Base-by-base conservation (phyloP, 768 basidiomycete genomes). In the Amyloporia xantha region DNA sequence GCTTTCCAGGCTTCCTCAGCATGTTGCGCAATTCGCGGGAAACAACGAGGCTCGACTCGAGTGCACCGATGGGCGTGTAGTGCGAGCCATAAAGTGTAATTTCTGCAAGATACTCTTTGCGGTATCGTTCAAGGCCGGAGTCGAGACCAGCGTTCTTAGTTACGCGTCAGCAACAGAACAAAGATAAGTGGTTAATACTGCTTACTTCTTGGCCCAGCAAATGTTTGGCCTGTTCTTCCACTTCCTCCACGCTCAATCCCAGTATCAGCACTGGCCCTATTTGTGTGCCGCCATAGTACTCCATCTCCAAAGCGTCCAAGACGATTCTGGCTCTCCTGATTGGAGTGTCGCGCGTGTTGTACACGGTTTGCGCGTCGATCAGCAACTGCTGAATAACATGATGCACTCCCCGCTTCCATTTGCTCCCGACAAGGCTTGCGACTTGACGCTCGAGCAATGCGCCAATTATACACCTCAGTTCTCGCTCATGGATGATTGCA, bases 71-170 rank as follows among this genome's bases (percentile, higher is more conserved):
- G 88, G 0, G 79, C 74, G 57, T 87, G 82, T 17, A 93, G 66
- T 0, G 83, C 80, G 39, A 79, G 66, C 81, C 84, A 86, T 21
- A 93, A 70, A 57, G n/a, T 86, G 78, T 0, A 74, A 69, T 1
- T 73, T 65, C n/a, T 1, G 78, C 72, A 24, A 68, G 72, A 56
- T 83, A 80, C 58, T 86, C 79, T 5, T 56, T 59, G 47, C 64
- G 49, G 47, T 67, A 66, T 2, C 43, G 49, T 0, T 51, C 51
- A 1, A 74, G 60, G 1, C 45, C 41, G 0, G 36, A 38, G 48
- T 74, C 72, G 2, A 57, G 46, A 3, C 60, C 66, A 5, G 52
- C 30, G 11, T 56, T 54, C 73, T 73, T 48, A 19, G 25, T 26
- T 28, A 6, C 9, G 3, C 4, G 30, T 33, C 30, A 33, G 30